Evolutionary conservation across 2,329 filamentous ascomycete genomes (phyloP), one percentile per base, ranked within the genome.

Genomic region (Neurospora sp.): DNA sequence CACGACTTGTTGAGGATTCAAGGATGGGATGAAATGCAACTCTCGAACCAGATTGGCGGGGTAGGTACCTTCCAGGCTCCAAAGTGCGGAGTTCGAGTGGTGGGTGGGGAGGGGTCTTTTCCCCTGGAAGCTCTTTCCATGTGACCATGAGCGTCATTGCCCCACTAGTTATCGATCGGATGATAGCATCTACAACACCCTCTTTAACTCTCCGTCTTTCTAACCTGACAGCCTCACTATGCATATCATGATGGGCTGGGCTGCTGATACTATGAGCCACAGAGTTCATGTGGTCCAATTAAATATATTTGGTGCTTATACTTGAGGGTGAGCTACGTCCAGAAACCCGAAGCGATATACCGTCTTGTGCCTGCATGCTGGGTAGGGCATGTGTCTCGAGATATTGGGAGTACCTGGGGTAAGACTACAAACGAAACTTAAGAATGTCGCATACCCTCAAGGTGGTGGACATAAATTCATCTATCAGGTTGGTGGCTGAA

Each of bases 101-200:
- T 52, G 46, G 19, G 46, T 52, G 46, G 12, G 23, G 52, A 62
- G 52, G 52, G 52, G 52, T 36, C 52, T 33, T 36, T 62, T 36
- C 52, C 52, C 52, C 28, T 62, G 52, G 52, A 62, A 62, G 52
- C 23, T 36, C 23, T 11, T 57, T 43, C 65, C 66, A 66, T 70
- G 69, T 70, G 69, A 70, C 68, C 57, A 36, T 66, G 39, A 66
- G 69, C 69, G 69, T 70, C 69, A 70, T 69, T 39, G 38, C 67
- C 57, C 67, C 67, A 57, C 43, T 57, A 8, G 33, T 43, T 38
- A 57, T 57, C 46, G 52, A 62, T 62, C 52, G 3, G 1, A 62
- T 33, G 52, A 33, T 62, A 62, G 10, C 52, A 62, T 62, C 23
- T 8, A 62, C 23, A 17, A 62, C 15, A 62, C 15, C 52, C 52